Base-by-base conservation (phyloP, 1,139 yeast species). In the Yamadazyma sp. region DNA sequence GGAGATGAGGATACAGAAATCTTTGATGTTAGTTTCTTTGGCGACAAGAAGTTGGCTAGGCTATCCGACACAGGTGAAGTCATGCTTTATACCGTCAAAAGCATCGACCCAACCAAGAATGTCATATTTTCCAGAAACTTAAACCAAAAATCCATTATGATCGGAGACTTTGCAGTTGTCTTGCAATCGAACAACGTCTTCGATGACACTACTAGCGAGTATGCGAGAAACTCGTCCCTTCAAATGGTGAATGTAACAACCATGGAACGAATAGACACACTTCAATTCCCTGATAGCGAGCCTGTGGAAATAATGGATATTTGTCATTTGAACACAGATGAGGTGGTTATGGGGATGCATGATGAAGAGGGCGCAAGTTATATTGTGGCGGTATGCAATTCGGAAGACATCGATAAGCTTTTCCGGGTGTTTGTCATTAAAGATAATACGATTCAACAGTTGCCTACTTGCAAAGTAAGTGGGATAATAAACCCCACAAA, bases 281-380 rank as follows among this genome's bases (percentile, higher is more conserved):
- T 40, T 20, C 38, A 48, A 27, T 50, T 46, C 34, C 37, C 50
- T 1, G 45, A 43, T 12, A 23, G 40, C 9, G 33, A 35, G 1
- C 48, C 48, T 1, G 31, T 42, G 4, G 63, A 60, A 32, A 42
- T 57, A 20, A 49, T 56, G 8, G 66, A 61, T 41, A 34, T 59
- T 7, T 47, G 56, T 28, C 22, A 14, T 3, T 17, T 34, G 5
- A 10, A n/a, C 5, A 27, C 31, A 12, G 33, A 35, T 6, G 28
- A 22, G 3, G 12, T 28, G n/a, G 10, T 15, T 3, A 12, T 18
- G 17, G 32, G 18, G 5, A 5, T 25, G 4, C 8, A 20, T 3
- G 33, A 24, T 9, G 30, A 17, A 4, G 16, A 16, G 14, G 15
- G 3, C 9, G 3, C 29, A 9, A 11, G 4, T 5, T 22, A 29